Evolutionary conservation across 2,329 filamentous ascomycete species (phyloP), one percentile per base, ranked within the genome.

Genomic region (Apiospora marii): DNA sequence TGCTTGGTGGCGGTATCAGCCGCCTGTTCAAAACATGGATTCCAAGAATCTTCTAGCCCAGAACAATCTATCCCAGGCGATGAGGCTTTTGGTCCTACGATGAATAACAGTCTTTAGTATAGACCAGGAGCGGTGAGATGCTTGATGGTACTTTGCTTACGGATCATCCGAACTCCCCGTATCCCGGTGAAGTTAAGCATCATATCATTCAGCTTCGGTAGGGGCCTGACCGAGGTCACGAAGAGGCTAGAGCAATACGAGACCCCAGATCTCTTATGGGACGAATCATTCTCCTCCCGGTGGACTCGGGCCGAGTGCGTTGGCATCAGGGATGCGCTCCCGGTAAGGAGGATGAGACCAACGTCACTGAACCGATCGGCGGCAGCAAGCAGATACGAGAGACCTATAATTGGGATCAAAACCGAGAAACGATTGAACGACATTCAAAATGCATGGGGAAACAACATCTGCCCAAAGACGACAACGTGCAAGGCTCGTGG

Each of bases 131-230:
- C 30, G 58, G 58, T 22, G 46, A 49, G n/a, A 10, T 7, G n/a
- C 6, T 49, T 49, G 19, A n/a, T 22, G 22, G n/a, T 49, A n/a
- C 19, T n/a, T 7, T 10, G 19, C n/a, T 6, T 13, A 4, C 34
- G 58, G 30, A 10, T 24, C 34, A 41, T 4, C 10, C 10, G 41
- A 22, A 22, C 12, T n/a, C 5, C 34, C 12, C 34, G 30, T n/a
- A 64, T n/a, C 2, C 12, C 4, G 3, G n/a, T 0, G 19, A n/a
- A 2, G 3, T 10, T 12, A 14, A 2, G 5, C 34, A n/a, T 0
- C 4, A 30, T 4, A 16, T 13, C 13, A 41, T 41, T 10, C 53
- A 30, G 5, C 16, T 1, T 10, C 37, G 30, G 8, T 4, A 61
- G 8, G 16, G 12, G 16, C 22, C 10, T 13, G 19, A n/a, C 22